Percentiles rank a stretch among this genome's conserved stretches.
Conservation (phyloP, 2,329 filamentous ascomycete genomes). For the Epichloe typhina region DNA sequence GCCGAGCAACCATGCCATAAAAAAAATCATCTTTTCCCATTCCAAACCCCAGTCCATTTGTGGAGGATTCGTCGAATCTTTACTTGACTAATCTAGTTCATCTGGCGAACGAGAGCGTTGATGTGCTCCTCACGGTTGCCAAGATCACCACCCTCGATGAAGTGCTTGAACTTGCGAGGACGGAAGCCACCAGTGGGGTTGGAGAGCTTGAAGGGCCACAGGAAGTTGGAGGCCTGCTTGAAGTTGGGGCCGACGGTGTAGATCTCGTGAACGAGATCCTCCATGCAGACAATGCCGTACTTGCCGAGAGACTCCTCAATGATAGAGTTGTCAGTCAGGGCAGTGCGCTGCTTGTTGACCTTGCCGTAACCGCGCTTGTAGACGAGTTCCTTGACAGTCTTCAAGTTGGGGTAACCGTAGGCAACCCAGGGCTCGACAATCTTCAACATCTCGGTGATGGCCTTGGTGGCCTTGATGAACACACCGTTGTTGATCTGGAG, state of each 20-base stretch:
- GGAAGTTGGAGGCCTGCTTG: conserved; percentile 98
- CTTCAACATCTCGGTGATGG: conserved; percentile 93
- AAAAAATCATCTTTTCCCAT: conserved; percentile 14
- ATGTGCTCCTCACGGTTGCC: conserved; percentile 98
- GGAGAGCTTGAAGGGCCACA: conserved; percentile 99
- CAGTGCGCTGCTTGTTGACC: conserved; percentile 93
- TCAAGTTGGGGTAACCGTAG: conserved; percentile 99
- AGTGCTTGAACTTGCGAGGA: conserved; percentile 96
- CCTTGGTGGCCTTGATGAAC: conserved; percentile 96
- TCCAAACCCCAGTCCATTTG: conserved; percentile 15
- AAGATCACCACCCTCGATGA: conserved; percentile 94
- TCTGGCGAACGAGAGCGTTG: conserved; percentile 90
- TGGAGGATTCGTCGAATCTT: conserved; percentile 7
- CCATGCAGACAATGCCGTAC: conserved; percentile 98
- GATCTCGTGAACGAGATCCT: conserved; percentile 99
- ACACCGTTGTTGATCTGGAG: conserved; percentile 99
- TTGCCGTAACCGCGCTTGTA: conserved; percentile 99
- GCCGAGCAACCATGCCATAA: conserved; percentile 25
- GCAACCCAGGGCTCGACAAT: conserved; percentile 98
- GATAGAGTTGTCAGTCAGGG: conserved; percentile 94
- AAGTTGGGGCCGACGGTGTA: conserved; percentile 98
- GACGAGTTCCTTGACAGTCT: conserved; percentile 96
- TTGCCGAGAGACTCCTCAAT: conserved; percentile 95
- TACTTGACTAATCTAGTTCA: conserved; percentile 58
- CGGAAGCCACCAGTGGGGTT: conserved; percentile 97